Evolutionary conservation across 257 asterid species (phyloP), one percentile per base, ranked within the genome.

Genomic region (Plantago elongata): DNA sequence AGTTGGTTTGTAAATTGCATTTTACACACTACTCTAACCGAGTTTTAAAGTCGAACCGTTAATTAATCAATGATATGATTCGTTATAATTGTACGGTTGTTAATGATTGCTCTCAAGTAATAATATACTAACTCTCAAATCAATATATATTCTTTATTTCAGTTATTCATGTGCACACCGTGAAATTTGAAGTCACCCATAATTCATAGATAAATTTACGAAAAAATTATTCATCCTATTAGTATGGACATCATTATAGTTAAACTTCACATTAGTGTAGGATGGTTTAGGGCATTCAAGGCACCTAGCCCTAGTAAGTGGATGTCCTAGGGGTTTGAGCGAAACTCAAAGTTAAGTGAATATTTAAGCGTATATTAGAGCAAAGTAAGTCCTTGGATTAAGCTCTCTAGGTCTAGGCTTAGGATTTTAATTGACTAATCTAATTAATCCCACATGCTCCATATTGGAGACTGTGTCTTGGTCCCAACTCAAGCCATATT

Each of bases 391-490:
- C 81, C 74, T 84, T 82, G 94, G 95, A 73, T 81, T 85, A 70
- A 75, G 81, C 75, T 72, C 69, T 67, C 66, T 57, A 67, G 73
- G 70, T 59, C 70, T 64, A 22, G 27, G 27, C 27, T 22, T 22
- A 2, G 59, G 64, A 67, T 67, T 73, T 51, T 30, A 78, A 67
- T 84, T 77, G 75, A 89, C 69, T 77, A 86, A 79, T 75, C 76
- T 73, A 34, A 34, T 34, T 72, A 78, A 74, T n/a, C 59, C 74
- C 95, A 85, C 96, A 82, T 87, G 95, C 87, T 54, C 50, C 93
- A 80, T 76, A 85, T 90, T 94, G 94, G 91, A 82, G 84, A 74
- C 83, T 66, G 85, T 61, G 83, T 67, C 37, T 56, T 61, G 64
- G 75, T 75, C 74, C 71, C 77, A 52, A 62, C 67, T 54, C 69